Percentiles rank a stretch among this genome's conserved stretches.
These are phyloP conservation scores for Diplocarpon mali DNA, from an alignment of 2,329 filamentous ascomycete genomes.

Conservation along the genomic window DNA sequence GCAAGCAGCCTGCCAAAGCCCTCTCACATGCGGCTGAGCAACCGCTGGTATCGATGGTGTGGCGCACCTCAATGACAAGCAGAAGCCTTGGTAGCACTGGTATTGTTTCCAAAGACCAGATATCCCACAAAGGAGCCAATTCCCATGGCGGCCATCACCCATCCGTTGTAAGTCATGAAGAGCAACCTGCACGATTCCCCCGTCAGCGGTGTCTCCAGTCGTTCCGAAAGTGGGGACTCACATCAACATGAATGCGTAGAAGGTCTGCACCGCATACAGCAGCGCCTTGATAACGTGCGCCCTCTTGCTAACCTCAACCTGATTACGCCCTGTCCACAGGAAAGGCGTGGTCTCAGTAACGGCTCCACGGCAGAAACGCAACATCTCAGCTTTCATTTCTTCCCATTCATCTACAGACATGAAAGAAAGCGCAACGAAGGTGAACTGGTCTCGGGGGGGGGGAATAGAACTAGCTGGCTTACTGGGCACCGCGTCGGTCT, in stretches of 20 bases:
- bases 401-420: neutral
- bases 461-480: conserved; percentile 10
- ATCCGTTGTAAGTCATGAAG: conserved; percentile 99
- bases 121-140: conserved; percentile 86
- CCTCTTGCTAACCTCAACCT: conserved; percentile 48
- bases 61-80: conserved; percentile 61
- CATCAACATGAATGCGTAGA: conserved; percentile 99
- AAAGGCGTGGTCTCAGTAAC: conserved; percentile 53
- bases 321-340: conserved; percentile 62
- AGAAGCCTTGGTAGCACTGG: conserved; percentile 68
- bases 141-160: conserved; percentile 87
- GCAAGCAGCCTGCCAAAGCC: no score
- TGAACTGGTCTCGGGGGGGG: neutral
- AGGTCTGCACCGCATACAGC: conserved; percentile 87
- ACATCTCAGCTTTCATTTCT: conserved; percentile 20
- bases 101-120: conserved; percentile 62
- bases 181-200: conserved; percentile 56
- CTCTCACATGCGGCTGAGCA: neutral
- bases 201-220: conserved; percentile 7
- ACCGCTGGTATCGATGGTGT: conserved; percentile 1
- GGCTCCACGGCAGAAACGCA: conserved; percentile 16
- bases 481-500: conserved; percentile 21
- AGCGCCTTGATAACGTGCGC: conserved; percentile 69
- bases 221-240: conserved; percentile 40
- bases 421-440: neutral